Conservation (phyloP, 2,329 filamentous ascomycete genomes). For the Aspergillus melleus region DNA sequence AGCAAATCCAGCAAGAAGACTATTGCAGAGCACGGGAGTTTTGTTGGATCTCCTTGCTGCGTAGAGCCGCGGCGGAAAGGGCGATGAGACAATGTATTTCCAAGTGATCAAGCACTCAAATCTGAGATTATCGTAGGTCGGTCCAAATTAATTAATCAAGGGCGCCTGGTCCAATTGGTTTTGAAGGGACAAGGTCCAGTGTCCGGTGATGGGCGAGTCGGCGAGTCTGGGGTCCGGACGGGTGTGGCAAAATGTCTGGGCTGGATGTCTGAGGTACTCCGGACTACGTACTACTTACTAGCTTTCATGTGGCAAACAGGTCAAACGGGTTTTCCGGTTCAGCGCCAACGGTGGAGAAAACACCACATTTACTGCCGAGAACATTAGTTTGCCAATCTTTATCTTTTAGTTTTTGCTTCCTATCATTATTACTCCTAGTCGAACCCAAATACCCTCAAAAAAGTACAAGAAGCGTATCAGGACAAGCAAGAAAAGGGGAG, state of each 20-base stretch:
- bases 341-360: not conserved
- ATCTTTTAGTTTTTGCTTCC: no score
- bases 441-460: not conserved
- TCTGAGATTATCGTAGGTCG: not conserved
- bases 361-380: not conserved
- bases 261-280: not conserved
- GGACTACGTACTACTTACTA: not conserved
- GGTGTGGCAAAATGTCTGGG: constrained; percentile 16
- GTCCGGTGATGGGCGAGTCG: constrained; percentile 5
- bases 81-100: not conserved
- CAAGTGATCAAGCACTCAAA: not conserved
- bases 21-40: not conserved
- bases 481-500: not conserved
- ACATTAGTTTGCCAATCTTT: not conserved
- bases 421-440: no score
- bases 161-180: not conserved
- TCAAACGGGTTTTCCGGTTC: constrained; percentile 11
- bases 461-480: not conserved
- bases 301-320: constrained; percentile 16
- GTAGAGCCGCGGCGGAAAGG: not conserved
- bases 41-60: not conserved
- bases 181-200: not conserved
- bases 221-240: constrained; percentile 13
- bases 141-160: not conserved
- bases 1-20: not conserved